Evolutionary conservation across 495 filamentous ascomycete genomes (phyloP).

Genomic region (Tuber calosporum): DNA sequence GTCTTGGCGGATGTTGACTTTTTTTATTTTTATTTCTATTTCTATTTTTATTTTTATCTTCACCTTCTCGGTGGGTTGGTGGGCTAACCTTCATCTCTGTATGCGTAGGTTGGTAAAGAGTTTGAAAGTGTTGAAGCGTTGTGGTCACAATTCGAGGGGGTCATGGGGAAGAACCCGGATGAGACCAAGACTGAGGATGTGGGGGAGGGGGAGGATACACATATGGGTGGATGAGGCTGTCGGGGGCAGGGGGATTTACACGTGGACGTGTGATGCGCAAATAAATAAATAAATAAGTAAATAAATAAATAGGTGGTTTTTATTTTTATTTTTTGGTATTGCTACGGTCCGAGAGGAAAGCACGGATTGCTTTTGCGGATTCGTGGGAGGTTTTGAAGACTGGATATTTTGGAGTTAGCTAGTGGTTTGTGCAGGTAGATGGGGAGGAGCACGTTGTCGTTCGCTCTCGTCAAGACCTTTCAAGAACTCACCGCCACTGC

Average conservation of each 20-base stretch:
- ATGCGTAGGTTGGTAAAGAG: slow-evolving; percentile 79
- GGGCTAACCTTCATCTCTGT: slow-evolving; percentile 6
- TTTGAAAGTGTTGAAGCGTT: slow-evolving; percentile 93
- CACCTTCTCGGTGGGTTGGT: background rate
- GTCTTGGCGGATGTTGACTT: background rate
- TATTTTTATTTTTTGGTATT: slow-evolving; percentile 36
- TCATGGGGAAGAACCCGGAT: slow-evolving; percentile 70
- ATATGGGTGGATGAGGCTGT: slow-evolving; percentile 8
- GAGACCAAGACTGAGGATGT: slow-evolving; percentile 44
- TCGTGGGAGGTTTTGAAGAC: slow-evolving; percentile 88
- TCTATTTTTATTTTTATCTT: too few relatives aligned
- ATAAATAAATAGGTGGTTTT: background rate
- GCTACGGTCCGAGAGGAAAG: slow-evolving; percentile 66
- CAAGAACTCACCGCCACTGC: slow-evolving; percentile 74
- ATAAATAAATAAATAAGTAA: slow-evolving; percentile 1
- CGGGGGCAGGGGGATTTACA: background rate
- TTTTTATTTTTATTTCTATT: too few relatives aligned
- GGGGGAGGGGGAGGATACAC: slow-evolving; percentile 33
- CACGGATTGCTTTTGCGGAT: slow-evolving; percentile 70
- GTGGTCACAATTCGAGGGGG: slow-evolving; percentile 94
- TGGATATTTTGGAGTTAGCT: slow-evolving; percentile 10
- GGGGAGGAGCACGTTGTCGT: slow-evolving; percentile 55
- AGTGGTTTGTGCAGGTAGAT: background rate
- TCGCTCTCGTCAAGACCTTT: slow-evolving; percentile 86
- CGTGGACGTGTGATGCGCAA: background rate